These are phyloP conservation scores for Aureobasidium sp. DNA, from an alignment of 2,329 filamentous ascomycete genomes.

Conservation along the genomic window DNA sequence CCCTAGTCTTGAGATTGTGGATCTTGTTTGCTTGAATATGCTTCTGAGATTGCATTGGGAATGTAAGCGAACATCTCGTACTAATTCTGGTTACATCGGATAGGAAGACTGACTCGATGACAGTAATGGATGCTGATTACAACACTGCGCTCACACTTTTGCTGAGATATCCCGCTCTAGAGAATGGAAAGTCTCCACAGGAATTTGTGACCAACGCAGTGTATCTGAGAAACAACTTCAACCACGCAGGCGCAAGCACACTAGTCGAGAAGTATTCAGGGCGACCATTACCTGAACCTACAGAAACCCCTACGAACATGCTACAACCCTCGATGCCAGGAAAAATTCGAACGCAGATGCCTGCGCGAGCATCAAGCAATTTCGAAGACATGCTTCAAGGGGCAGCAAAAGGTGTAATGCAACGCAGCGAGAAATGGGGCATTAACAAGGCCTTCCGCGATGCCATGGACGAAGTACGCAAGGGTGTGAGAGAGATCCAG, in stretches of 20 bases:
- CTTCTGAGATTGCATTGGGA: constrained; percentile 86
- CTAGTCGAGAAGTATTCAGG: constrained; percentile 66
- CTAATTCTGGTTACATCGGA: not conserved
- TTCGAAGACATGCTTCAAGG: constrained; percentile 69
- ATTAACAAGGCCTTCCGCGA: constrained; percentile 77
- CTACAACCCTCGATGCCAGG: not conserved
- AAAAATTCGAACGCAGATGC: not conserved
- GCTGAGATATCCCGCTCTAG: constrained; percentile 69
- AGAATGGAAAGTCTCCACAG: constrained; percentile 34
- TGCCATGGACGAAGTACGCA: constrained; percentile 70
- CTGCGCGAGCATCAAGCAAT: constrained; percentile 37
- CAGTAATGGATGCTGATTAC: constrained; percentile 81
- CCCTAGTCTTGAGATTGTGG: constrained; percentile 69
- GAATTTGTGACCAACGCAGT: constrained; percentile 82
- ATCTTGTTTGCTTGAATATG: constrained; percentile 92
- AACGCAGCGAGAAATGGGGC: constrained; percentile 67
- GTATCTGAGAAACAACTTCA: constrained; percentile 61
- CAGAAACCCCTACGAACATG: constrained; percentile 22
- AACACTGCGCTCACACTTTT: constrained; percentile 75
- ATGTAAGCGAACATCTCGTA: constrained; percentile 47
- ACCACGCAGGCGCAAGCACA: constrained; percentile 53
- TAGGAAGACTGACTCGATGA: not conserved
- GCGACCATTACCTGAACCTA: constrained; percentile 28
- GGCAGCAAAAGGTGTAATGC: constrained; percentile 67
- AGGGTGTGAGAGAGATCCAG: constrained; percentile 65